phyloP scores from a whole-genome alignment of 202 grass and related monocot species.

The Setaria viridis region DNA sequence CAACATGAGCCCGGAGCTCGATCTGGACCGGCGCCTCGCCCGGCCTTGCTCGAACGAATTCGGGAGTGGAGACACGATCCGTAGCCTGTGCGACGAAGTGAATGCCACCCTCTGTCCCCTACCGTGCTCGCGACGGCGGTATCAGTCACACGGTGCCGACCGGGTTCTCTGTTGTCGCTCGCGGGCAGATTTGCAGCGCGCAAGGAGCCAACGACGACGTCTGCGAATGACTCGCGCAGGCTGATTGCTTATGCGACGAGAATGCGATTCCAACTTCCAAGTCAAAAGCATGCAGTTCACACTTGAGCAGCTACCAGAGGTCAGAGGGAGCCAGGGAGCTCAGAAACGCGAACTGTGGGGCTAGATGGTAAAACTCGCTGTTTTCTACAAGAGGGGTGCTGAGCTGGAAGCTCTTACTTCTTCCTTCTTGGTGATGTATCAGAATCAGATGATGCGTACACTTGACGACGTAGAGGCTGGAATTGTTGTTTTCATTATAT shows the following conservation, averaged over 20 bases:
- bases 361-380: not conserved
- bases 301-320: not conserved
- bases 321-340: no score
- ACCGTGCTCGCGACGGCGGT: not conserved
- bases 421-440: no score
- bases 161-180: not conserved
- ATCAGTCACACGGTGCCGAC: not conserved
- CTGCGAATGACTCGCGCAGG: not conserved
- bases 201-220: not conserved
- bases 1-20: slow-evolving; percentile 6
- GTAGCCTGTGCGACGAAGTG: not conserved
- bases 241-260: not conserved
- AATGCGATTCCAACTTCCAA: not conserved
- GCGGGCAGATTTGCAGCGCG: not conserved
- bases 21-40: not conserved
- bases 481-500: not conserved
- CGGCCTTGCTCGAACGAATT: slow-evolving; percentile 17
- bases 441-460: not conserved
- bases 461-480: not conserved
- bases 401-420: no score
- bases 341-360: no score
- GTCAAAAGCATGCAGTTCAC: slow-evolving; percentile 20
- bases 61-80: slow-evolving; percentile 12
- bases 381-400: not conserved
- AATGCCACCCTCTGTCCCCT: not conserved